Percentiles rank a stretch among this genome's conserved stretches.
Conservation (phyloP, 2,329 filamentous ascomycete genomes). For the Eutypa lata region DNA sequence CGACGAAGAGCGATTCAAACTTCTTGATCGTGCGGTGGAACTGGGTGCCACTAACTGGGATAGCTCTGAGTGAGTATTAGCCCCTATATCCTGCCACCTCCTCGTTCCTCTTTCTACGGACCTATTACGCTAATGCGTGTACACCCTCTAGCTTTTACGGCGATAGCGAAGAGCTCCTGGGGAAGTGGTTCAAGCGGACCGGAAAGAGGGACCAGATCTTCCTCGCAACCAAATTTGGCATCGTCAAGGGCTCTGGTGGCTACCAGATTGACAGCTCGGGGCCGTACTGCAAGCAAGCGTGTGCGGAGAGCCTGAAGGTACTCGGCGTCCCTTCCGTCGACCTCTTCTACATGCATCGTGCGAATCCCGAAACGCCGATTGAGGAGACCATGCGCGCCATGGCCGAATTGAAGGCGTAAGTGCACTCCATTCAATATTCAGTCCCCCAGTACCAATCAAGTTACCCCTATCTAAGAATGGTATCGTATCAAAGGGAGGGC, state of each 20-base stretch:
- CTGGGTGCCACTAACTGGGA: conserved; percentile 40
- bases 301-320: conserved; percentile 39
- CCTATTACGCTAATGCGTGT: too few relatives aligned
- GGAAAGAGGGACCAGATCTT: conserved; percentile 43
- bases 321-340: conserved; percentile 48
- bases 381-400: conserved; percentile 47
- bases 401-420: conserved; percentile 43
- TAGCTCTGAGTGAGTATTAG: conserved; percentile 23
- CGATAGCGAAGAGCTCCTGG: conserved; percentile 43
- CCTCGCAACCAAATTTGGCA: conserved; percentile 49
- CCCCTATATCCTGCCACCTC: not conserved
- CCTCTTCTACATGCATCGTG: conserved; percentile 49
- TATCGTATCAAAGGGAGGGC: conserved; percentile 37
- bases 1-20: conserved; percentile 37
- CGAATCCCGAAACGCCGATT: conserved; percentile 43
- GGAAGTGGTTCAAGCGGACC: conserved; percentile 41
- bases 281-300: conserved; percentile 38
- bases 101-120: not conserved
- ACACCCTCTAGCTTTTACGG: conserved; percentile 35
- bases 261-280: conserved; percentile 30
- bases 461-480: too few relatives aligned
- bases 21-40: conserved; percentile 41
- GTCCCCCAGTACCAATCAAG: too few relatives aligned
- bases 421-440: too few relatives aligned
- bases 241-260: conserved; percentile 15